Base-by-base conservation (phyloP, 225 moss, liverwort and hornwort genomes). In the Takakia lepidozioides region DNA sequence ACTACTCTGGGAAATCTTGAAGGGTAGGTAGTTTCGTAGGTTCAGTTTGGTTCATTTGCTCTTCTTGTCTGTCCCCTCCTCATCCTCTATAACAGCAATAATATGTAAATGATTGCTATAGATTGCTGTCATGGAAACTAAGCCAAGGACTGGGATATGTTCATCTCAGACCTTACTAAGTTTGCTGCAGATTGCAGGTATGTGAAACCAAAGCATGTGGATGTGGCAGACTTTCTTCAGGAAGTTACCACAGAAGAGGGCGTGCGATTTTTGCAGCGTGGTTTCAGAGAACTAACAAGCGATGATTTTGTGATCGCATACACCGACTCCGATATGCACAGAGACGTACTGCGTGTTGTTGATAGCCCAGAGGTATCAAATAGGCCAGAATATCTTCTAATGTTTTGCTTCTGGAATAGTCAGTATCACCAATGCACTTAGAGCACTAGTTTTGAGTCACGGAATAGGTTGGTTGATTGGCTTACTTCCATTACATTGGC, bases 211-310 rank as follows among this genome's bases (percentile, higher is more conserved):
- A 72, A 74, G 36, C 76, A 89, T 67, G 76, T 89, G 36, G 85
- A 89, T 59, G 85, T 89, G 46, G 85, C 82, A 59, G 82, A 83
- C 63, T 90, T 90, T 44, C 59, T 90, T 27, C 86, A 90, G 65
- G 90, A 90, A 59, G 62, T 90, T 43, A 61, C 85, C 27, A 90
- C 83, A 2, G 46, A 55, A 37, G 83, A 86, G 58, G 86, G 90
- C 29, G 22, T 53, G 60, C 80, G 62, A 10, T 90, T 72, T 54
- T 49, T 86, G 57, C 58, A 58, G 56, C 70, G 72, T 57, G 75
- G 77, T 11, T 68, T 57, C 35, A 54, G 34, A 37, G 80, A 56
- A 27, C 52, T 83, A 49, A 78, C 69, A n/a, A 35, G 24, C 24
- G 68, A 71, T 11, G 66, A 75, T 25, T 86, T 90, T 43, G 57